These are phyloP conservation scores for Trichophyton verrucosum DNA, from an alignment of 2,329 filamentous ascomycete genomes.

Conservation along the genomic window DNA sequence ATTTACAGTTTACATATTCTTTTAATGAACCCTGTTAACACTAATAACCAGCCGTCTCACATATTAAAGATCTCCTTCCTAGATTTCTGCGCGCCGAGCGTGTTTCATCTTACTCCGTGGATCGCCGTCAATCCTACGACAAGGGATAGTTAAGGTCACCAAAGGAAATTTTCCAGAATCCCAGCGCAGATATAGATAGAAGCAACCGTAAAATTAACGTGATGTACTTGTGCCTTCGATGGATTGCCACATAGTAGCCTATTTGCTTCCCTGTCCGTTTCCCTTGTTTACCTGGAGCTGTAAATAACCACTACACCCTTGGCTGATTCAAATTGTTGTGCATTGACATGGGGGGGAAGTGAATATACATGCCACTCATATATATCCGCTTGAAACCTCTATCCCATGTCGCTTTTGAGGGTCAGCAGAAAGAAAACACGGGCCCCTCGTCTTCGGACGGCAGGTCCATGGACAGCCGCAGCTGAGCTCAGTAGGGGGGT, in stretches of 20 bases:
- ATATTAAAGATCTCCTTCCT: not conserved
- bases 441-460: not conserved
- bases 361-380: too few relatives aligned
- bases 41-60: not conserved
- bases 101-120: not conserved
- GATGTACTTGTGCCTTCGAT: too few relatives aligned
- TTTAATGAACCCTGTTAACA: not conserved
- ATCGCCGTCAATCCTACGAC: not conserved
- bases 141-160: not conserved
- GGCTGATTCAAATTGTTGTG: not conserved
- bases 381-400: not conserved
- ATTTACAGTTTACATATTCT: not conserved
- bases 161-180: not conserved
- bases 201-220: not conserved
- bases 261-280: not conserved
- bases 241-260: not conserved
- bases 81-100: not conserved
- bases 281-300: not conserved
- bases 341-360: not conserved
- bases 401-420: not conserved
- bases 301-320: not conserved
- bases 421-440: not conserved
- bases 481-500: not conserved
- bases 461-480: not conserved
- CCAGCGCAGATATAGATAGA: not conserved